Conservation (phyloP, 1,284 basidiomycete genomes). For the Grifola frondosa region DNA sequence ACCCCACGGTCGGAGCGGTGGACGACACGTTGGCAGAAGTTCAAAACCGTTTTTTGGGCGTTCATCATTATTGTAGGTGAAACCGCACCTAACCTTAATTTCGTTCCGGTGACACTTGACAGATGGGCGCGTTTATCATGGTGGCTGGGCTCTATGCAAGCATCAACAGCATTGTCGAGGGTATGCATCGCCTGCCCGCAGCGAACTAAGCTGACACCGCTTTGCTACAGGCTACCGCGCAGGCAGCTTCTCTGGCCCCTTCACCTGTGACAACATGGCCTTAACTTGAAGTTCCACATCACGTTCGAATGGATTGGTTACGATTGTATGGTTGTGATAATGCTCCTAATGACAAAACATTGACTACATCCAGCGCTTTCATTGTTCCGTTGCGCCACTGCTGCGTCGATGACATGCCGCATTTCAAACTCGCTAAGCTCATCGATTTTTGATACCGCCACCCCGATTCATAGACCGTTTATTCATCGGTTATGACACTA, state of each 20-base stretch:
- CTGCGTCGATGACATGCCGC: too few relatives aligned
- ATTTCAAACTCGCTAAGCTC: too few relatives aligned
- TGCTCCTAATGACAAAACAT: too few relatives aligned
- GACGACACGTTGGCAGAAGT: slow-evolving; percentile 24
- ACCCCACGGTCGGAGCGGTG: slow-evolving; percentile 25
- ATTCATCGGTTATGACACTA: too few relatives aligned
- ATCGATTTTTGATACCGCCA: too few relatives aligned
- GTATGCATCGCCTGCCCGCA: slow-evolving; percentile 8
- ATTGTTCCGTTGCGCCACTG: too few relatives aligned
- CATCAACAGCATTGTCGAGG: slow-evolving; percentile 29
- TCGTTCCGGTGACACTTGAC: neutral
- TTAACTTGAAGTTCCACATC: too few relatives aligned
- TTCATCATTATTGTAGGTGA: slow-evolving; percentile 26
- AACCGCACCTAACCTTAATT: neutral
- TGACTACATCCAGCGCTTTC: too few relatives aligned
- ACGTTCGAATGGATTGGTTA: too few relatives aligned
- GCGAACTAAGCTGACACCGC: neutral
- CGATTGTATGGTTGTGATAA: too few relatives aligned
- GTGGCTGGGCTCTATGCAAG: slow-evolving; percentile 33
- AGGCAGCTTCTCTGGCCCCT: slow-evolving; percentile 20
- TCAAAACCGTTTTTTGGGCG: slow-evolving; percentile 28
- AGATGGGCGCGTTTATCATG: slow-evolving; percentile 35
- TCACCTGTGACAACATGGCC: slow-evolving; percentile 21
- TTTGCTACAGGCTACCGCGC: slow-evolving; percentile 17
- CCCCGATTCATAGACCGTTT: too few relatives aligned